Percentiles rank a stretch among this genome's conserved stretches.
Evolutionary conservation across 2,329 filamentous ascomycete species (phyloP).

Genomic region (Didymella exigua): DNA sequence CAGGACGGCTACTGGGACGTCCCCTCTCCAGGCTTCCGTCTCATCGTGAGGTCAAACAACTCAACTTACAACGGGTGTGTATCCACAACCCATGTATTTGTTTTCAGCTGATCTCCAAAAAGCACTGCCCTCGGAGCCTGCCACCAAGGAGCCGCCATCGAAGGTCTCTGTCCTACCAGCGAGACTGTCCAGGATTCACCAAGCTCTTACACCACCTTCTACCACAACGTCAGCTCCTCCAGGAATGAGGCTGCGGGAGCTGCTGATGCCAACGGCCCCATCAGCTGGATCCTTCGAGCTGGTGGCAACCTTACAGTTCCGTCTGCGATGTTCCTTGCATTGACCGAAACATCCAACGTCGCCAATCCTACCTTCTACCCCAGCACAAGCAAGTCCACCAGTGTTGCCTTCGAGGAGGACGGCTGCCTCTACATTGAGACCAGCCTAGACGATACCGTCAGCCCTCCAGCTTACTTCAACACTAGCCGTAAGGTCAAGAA

Average conservation of each 20-base stretch:
- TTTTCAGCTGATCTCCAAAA: not conserved
- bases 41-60: constrained; percentile 28
- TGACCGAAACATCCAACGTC: constrained; percentile 45
- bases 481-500: constrained; percentile 33
- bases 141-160: constrained; percentile 55
- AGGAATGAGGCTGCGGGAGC: constrained; percentile 4
- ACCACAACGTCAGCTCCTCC: constrained; percentile 34
- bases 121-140: constrained; percentile 36
- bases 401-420: constrained; percentile 48
- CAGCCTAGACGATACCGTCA: constrained; percentile 46
- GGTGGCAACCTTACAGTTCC: constrained; percentile 15
- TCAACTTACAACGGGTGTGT: constrained; percentile 23
- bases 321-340: constrained; percentile 40
- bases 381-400: constrained; percentile 20
- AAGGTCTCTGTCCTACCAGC: constrained; percentile 43
- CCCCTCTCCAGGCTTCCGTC: constrained; percentile 28
- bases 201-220: constrained; percentile 30
- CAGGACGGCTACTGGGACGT: constrained; percentile 16
- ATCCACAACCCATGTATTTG: not conserved
- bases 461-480: constrained; percentile 26
- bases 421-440: constrained; percentile 46
- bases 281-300: constrained; percentile 21
- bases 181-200: constrained; percentile 12
- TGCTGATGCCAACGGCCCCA: constrained; percentile 19
- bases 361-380: constrained; percentile 49